phyloP scores from a whole-genome alignment of 495 filamentous ascomycete genomes.

The Talaromyces liani region DNA sequence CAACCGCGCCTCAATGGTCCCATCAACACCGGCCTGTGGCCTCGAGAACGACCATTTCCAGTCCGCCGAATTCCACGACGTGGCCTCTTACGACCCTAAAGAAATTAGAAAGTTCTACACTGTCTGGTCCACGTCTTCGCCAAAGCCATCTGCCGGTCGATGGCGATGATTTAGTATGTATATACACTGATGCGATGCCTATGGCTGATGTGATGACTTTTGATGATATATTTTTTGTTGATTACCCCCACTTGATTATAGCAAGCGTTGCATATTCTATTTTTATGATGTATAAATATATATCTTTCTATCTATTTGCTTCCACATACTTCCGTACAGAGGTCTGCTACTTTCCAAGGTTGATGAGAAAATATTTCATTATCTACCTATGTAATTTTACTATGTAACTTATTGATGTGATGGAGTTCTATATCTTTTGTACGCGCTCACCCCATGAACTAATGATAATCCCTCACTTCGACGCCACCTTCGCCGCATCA shows the following conservation, averaged over 20 bases:
- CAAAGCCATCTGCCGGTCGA: slow-evolving; percentile 6
- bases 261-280: background rate
- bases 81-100: slow-evolving; percentile 6
- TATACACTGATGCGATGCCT: background rate
- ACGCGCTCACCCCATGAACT: too few species aligned
- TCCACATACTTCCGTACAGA: background rate
- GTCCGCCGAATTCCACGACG: slow-evolving; percentile 5
- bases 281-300: background rate
- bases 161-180: slow-evolving; percentile 1
- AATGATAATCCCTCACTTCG: background rate
- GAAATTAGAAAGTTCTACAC: slow-evolving; percentile 9
- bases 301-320: background rate
- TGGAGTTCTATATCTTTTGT: too few species aligned
- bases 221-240: background rate
- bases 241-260: background rate
- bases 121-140: slow-evolving; percentile 6
- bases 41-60: background rate
- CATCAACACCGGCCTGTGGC: background rate
- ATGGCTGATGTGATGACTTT: background rate
- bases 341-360: too few species aligned
- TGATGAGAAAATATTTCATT: too few species aligned
- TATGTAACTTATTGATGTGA: too few species aligned
- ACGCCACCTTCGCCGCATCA: slow-evolving; percentile 21
- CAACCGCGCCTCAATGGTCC: background rate
- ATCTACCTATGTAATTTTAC: too few species aligned